Conservation (phyloP, 352 stramenopile genomes). For the Pythium dissotocum region DNA sequence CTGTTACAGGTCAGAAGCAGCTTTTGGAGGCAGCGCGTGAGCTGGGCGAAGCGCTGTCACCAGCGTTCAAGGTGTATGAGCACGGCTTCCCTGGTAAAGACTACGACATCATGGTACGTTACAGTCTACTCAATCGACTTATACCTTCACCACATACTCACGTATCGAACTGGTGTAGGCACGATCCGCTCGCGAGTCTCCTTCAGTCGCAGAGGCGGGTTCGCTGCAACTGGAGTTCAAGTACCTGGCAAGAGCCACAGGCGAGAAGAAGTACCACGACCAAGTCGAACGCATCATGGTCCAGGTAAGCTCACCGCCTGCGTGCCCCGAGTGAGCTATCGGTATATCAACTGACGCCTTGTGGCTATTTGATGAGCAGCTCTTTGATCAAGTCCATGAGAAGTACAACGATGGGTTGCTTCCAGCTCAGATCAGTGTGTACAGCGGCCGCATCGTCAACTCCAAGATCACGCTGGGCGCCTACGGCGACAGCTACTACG, state of each 20-base stretch:
- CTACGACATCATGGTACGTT: slow-evolving; percentile 58
- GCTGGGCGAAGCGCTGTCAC: slow-evolving; percentile 59
- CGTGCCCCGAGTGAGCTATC: no score
- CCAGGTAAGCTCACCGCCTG: slow-evolving; percentile 32
- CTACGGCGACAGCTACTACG: slow-evolving; percentile 85
- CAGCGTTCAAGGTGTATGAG: slow-evolving; percentile 48
- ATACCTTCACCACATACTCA: no score
- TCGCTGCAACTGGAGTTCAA: slow-evolving; percentile 85
- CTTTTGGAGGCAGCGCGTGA: slow-evolving; percentile 63
- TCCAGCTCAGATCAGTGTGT: slow-evolving; percentile 49
- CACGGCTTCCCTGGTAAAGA: slow-evolving; percentile 69
- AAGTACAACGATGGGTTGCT: slow-evolving; percentile 59
- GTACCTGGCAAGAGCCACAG: slow-evolving; percentile 64
- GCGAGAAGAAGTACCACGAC: slow-evolving; percentile 58
- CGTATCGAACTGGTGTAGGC: slow-evolving; percentile 19
- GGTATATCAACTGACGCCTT: neutral
- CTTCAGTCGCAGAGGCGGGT: slow-evolving; percentile 64
- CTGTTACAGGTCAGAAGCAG: slow-evolving; percentile 42
- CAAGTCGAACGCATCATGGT: slow-evolving; percentile 74
- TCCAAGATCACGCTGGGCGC: slow-evolving; percentile 72
- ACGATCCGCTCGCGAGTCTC: slow-evolving; percentile 37
- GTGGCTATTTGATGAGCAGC: slow-evolving; percentile 24
- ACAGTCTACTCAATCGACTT: neutral
- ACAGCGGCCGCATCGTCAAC: slow-evolving; percentile 38
- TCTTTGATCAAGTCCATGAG: slow-evolving; percentile 49